These are phyloP conservation scores for Aegilops sharonensis DNA, from an alignment of 176 grass and related monocot genomes.

Conservation along the genomic window DNA sequence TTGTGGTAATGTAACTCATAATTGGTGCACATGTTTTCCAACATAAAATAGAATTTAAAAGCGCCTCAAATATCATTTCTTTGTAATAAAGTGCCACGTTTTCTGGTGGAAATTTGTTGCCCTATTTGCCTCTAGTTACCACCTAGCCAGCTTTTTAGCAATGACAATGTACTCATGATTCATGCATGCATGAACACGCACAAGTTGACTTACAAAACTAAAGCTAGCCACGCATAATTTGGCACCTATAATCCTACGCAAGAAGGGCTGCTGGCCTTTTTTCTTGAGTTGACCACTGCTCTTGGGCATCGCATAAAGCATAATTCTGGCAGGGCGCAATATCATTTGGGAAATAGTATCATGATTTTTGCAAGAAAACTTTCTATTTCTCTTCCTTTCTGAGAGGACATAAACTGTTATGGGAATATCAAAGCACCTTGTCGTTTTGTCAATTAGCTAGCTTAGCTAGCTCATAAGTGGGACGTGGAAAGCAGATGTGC, in stretches of 20 bases:
- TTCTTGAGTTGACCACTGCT: slow-evolving; percentile 2
- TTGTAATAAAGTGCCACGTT: not conserved
- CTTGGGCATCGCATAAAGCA: not conserved
- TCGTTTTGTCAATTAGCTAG: not conserved
- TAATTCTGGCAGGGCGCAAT: too few species aligned
- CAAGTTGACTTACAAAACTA: slow-evolving; percentile 30
- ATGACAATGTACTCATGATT: slow-evolving; percentile 31
- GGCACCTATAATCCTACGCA: not conserved
- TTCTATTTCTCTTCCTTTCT: not conserved
- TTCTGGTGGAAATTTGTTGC: not conserved
- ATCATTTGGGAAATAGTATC: not conserved
- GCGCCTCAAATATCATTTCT: too few species aligned
- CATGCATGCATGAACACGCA: not conserved
- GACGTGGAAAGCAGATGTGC: not conserved
- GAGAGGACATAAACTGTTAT: not conserved
- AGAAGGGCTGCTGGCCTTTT: not conserved
- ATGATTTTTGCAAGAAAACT: not conserved
- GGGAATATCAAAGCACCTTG: not conserved
- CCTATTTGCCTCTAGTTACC: not conserved
- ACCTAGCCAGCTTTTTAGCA: slow-evolving; percentile 2
- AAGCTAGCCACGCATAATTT: not conserved
- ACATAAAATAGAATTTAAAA: not conserved
- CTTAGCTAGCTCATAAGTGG: not conserved
- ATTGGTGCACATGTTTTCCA: not conserved
- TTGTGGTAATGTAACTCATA: not conserved